phyloP scores from a whole-genome alignment of 2,329 filamentous ascomycete genomes.

The Cytospora chrysosperma region DNA sequence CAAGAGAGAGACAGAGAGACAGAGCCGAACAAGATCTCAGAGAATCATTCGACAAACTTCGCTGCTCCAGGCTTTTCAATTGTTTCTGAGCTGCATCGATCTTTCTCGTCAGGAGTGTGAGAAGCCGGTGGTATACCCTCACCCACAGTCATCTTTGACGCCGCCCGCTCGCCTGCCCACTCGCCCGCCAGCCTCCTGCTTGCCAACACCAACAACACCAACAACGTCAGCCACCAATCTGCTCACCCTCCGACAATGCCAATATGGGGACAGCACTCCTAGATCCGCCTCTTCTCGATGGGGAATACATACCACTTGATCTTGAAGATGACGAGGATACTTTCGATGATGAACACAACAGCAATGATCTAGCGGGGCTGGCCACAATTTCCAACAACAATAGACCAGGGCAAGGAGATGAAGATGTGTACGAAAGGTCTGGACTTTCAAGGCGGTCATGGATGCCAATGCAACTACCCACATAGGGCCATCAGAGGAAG shows the following conservation, averaged over 20 bases:
- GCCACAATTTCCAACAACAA: slow-evolving; percentile 5
- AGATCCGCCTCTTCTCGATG: background rate
- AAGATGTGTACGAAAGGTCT: slow-evolving; percentile 6
- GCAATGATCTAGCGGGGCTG: background rate
- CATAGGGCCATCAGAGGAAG: background rate
- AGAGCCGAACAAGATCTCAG: slow-evolving; percentile 31
- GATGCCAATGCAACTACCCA: slow-evolving; percentile 6
- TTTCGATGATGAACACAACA: slow-evolving; percentile 14
- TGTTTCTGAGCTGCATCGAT: slow-evolving; percentile 38
- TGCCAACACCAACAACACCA: slow-evolving; percentile 4
- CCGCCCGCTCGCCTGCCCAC: background rate
- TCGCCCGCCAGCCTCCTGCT: background rate
- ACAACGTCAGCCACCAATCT: background rate
- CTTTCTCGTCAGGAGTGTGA: slow-evolving; percentile 35
- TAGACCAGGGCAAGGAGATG: slow-evolving; percentile 1
- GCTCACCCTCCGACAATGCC: background rate
- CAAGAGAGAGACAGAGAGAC: slow-evolving; percentile 48
- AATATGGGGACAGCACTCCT: slow-evolving; percentile 13
- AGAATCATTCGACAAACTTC: slow-evolving; percentile 37
- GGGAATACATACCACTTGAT: slow-evolving; percentile 13
- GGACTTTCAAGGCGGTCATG: background rate
- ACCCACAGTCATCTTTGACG: slow-evolving; percentile 8
- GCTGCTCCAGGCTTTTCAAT: slow-evolving; percentile 37
- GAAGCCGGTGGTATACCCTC: slow-evolving; percentile 28
- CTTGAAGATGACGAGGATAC: slow-evolving; percentile 9